These are phyloP conservation scores for Takakia lepidozioides DNA, from an alignment of 225 moss, liverwort and hornwort species.

Conservation along the genomic window DNA sequence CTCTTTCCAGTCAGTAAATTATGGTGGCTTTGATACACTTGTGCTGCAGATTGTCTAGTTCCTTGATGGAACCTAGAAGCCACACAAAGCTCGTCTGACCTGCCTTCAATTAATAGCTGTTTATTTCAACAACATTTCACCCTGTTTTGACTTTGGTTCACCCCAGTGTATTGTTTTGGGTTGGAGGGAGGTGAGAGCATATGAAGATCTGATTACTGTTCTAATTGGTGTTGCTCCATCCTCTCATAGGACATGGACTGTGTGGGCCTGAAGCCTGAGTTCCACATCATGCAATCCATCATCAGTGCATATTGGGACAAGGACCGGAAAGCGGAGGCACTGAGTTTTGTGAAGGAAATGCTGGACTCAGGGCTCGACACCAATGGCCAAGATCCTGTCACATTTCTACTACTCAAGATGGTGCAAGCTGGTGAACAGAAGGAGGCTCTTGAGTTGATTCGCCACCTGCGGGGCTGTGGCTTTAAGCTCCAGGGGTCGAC, in stretches of 20 bases:
- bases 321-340: conserved; percentile 70
- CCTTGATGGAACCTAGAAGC: no score
- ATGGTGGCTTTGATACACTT: no score
- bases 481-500: conserved; percentile 68
- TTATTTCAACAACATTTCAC: no score
- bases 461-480: conserved; percentile 56
- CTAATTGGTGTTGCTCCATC: no score
- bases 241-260: conserved; percentile 77
- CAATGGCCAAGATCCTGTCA: conserved; percentile 79
- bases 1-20: no score
- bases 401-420: conserved; percentile 83
- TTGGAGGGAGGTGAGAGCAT: no score
- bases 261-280: conserved; percentile 93
- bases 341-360: conserved; percentile 82
- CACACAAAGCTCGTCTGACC: no score
- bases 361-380: conserved; percentile 73
- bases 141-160: no score
- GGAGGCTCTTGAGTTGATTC: conserved; percentile 71
- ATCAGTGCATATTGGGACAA: conserved; percentile 87
- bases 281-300: conserved; percentile 79
- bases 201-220: no score
- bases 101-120: no score
- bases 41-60: no score
- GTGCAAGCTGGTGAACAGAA: conserved; percentile 69
- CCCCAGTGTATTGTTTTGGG: no score